Base-by-base conservation (phyloP, 2,329 filamentous ascomycete species). In the Pseudopyricularia javanii region DNA sequence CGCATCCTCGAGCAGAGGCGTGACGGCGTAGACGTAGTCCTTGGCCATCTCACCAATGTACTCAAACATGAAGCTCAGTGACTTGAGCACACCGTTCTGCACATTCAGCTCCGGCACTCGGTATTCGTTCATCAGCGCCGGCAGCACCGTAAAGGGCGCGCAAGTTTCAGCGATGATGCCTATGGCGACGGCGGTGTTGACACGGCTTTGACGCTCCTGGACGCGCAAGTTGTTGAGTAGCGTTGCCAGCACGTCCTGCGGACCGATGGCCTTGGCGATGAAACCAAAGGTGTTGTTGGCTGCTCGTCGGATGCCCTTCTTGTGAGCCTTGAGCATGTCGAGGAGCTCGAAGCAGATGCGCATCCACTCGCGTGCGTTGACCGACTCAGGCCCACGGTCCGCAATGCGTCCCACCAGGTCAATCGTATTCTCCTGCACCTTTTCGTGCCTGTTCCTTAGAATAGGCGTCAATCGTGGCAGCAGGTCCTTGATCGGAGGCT, bases 31-130 rank as follows among this genome's bases (percentile, higher is more conserved):
- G 64, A 98, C 93, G 66, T 98, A 98, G 69, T 98, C 93, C 72
- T 97, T 98, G 58, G 90, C 89, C 93, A 98, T 97, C 70, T 98
- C 93, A 57, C 93, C 93, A 66, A 98, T 98, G 70, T 98, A 98
- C 66, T 98, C 93, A 64, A 97, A 98, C 56, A 98, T 77, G 78
- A 98, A 98, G 7, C 88, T 94, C 52, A 98, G 78, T 5, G 91
- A 91, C 69, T 98, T 98, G 65, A 98, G 83, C 33, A 98, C 93
- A 71, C 93, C 93, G 61, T 98, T 98, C 67, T 98, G 93, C 26
- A 98, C 93, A 66, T 98, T 98, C 59, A 98, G 84, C 70, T 98
- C 93, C 0, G 93, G 93, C 8, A 98, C 93, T 52, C 93, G 86
- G 69, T 98, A 98, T 68, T 98, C 93, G 72, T 98, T 98, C 94